Percentiles rank a stretch among this genome's conserved stretches.
phyloP scores from a whole-genome alignment of 257 asterid genomes.

The Cruciata laevipes region DNA sequence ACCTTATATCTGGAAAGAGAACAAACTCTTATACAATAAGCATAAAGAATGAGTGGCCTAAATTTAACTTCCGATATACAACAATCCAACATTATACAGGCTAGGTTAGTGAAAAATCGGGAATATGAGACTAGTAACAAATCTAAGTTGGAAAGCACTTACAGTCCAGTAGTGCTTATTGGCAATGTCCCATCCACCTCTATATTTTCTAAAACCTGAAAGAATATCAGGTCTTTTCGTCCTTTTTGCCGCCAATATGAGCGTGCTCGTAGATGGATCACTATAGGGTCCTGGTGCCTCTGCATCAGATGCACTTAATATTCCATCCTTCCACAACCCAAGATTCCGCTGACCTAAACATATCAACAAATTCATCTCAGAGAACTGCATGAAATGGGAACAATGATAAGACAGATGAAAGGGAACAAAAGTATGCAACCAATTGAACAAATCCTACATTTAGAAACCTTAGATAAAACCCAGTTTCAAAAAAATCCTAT shows the following conservation, averaged over 20 bases:
- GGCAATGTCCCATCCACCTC: conserved; percentile 98
- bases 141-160: conserved; percentile 22
- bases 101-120: background rate
- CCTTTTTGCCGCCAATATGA: conserved; percentile 74
- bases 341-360: conserved; percentile 53
- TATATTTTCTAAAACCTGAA: conserved; percentile 59
- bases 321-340: conserved; percentile 69
- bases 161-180: conserved; percentile 94
- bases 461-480: background rate
- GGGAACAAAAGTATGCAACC: background rate
- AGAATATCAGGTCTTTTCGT: conserved; percentile 82
- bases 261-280: conserved; percentile 35
- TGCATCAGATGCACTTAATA: conserved; percentile 38
- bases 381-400: background rate
- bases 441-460: conserved; percentile 1
- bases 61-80: background rate
- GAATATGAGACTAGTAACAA: background rate
- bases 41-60: background rate
- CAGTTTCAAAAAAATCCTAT: background rate
- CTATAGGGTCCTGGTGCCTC: conserved; percentile 63
- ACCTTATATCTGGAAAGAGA: background rate
- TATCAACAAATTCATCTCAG: conserved; percentile 8
- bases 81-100: background rate
- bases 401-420: background rate
- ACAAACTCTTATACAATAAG: too few species aligned